phyloP scores from a whole-genome alignment of 2,329 filamentous ascomycete species.

The Aaosphaeria arxii region DNA sequence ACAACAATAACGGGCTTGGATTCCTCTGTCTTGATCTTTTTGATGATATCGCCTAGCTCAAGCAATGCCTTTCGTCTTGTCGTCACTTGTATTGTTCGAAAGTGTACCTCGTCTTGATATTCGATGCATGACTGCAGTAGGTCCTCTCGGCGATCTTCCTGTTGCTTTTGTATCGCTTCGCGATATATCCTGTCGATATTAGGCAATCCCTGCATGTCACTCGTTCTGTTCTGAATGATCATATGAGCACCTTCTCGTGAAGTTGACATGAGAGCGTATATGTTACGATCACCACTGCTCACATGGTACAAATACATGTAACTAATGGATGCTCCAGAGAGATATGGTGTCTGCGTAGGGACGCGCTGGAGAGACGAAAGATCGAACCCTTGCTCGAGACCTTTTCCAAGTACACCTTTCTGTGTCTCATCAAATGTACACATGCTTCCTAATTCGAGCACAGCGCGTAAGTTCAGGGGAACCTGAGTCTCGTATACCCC shows the following conservation, averaged over 20 bases:
- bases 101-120: conserved; percentile 82
- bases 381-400: conserved; percentile 91
- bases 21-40: conserved; percentile 87
- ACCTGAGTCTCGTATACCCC: conserved; percentile 96
- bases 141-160: conserved; percentile 64
- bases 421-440: conserved; percentile 94
- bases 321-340: conserved; percentile 69
- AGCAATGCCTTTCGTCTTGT: conserved; percentile 86
- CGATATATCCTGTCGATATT: conserved; percentile 87
- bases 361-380: conserved; percentile 69
- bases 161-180: conserved; percentile 67
- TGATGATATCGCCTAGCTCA: conserved; percentile 82
- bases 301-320: conserved; percentile 95
- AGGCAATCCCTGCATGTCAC: conserved; percentile 80
- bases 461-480: conserved; percentile 78
- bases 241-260: conserved; percentile 76
- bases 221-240: conserved; percentile 78
- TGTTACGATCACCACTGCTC: conserved; percentile 81
- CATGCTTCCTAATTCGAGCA: conserved; percentile 83
- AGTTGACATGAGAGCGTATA: conserved; percentile 92
- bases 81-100: conserved; percentile 84
- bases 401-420: conserved; percentile 85
- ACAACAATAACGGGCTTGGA: conserved; percentile 76
- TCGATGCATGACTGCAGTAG: conserved; percentile 78
- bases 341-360: conserved; percentile 68